Percentiles rank a stretch among this genome's conserved stretches.
These are phyloP conservation scores for Diaporthe sp. DNA, from an alignment of 2,329 filamentous ascomycete species.

Conservation along the genomic window DNA sequence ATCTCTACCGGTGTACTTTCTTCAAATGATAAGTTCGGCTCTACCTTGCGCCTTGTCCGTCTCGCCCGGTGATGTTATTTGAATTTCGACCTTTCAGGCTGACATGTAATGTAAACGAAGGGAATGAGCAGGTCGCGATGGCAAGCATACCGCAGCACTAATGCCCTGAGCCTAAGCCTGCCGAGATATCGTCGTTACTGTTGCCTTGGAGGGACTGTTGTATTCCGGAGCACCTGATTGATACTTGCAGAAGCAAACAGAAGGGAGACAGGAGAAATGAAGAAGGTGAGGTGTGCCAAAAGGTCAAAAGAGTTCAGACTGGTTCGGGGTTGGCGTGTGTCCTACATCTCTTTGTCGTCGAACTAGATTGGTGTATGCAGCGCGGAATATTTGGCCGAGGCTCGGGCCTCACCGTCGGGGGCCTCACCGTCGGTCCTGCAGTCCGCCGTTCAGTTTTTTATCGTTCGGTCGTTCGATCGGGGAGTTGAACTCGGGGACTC, in stretches of 20 bases:
- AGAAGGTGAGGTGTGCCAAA: background rate
- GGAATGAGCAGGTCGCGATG: no score
- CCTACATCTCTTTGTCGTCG: constrained; percentile 24
- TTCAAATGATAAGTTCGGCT: no score
- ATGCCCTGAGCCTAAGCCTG: no score
- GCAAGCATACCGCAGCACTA: no score
- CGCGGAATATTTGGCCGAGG: constrained; percentile 9
- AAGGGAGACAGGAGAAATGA: background rate
- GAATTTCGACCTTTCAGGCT: no score
- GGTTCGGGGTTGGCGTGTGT: constrained; percentile 29
- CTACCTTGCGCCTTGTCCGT: no score
- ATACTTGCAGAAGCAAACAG: background rate
- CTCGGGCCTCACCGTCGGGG: background rate
- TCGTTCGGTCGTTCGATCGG: background rate
- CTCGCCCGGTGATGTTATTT: no score
- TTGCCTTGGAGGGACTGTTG: no score
- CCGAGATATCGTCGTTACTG: no score
- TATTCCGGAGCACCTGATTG: no score
- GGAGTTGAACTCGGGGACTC: constrained; percentile 10
- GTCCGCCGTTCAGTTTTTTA: background rate
- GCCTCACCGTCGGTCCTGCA: background rate
- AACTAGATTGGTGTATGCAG: background rate
- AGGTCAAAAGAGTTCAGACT: constrained; percentile 18
- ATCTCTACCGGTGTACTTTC: no score
- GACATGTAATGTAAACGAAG: no score